These are phyloP conservation scores for Drosera spatulata DNA, from an alignment of 179 eudicot genomes.

Conservation along the genomic window DNA sequence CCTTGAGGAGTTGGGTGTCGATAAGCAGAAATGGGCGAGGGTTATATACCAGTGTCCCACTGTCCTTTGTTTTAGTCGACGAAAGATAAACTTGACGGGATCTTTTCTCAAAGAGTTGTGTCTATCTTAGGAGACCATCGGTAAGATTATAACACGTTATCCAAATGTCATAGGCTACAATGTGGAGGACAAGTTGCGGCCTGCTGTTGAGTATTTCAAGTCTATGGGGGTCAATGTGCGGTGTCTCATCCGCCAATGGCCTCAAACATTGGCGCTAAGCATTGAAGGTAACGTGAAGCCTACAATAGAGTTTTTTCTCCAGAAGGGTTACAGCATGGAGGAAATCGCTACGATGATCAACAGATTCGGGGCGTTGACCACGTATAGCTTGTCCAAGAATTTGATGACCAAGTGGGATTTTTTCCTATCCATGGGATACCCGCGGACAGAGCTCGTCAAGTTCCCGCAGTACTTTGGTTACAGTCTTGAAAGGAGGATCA, in stretches of 20 bases:
- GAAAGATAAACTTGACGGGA: constrained; percentile 52
- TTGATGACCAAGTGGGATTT: constrained; percentile 88
- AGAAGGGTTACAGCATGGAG: constrained; percentile 44
- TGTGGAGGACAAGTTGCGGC: constrained; percentile 67
- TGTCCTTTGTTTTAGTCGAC: constrained; percentile 66
- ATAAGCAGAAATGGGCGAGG: constrained; percentile 72
- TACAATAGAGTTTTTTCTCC: constrained; percentile 57
- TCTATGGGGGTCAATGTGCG: constrained; percentile 53
- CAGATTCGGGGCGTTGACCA: constrained; percentile 52
- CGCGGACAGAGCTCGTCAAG: constrained; percentile 52
- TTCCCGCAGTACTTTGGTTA: constrained; percentile 6
- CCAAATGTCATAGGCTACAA: constrained; percentile 71
- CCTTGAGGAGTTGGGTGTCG: constrained; percentile 66
- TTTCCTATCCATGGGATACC: constrained; percentile 58
- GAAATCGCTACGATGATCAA: constrained; percentile 55
- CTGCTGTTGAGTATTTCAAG: constrained; percentile 57
- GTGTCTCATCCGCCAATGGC: constrained; percentile 45
- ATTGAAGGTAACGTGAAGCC: constrained; percentile 74
- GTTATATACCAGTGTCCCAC: constrained; percentile 70
- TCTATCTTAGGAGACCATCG: constrained; percentile 43
- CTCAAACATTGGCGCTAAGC: constrained; percentile 73
- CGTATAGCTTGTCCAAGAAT: constrained; percentile 69
- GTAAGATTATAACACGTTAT: constrained; percentile 60
- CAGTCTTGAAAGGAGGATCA: constrained; percentile 27
- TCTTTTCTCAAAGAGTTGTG: constrained; percentile 78